phyloP scores from a whole-genome alignment of 352 stramenopile genomes.

The Pythium apleroticum region DNA sequence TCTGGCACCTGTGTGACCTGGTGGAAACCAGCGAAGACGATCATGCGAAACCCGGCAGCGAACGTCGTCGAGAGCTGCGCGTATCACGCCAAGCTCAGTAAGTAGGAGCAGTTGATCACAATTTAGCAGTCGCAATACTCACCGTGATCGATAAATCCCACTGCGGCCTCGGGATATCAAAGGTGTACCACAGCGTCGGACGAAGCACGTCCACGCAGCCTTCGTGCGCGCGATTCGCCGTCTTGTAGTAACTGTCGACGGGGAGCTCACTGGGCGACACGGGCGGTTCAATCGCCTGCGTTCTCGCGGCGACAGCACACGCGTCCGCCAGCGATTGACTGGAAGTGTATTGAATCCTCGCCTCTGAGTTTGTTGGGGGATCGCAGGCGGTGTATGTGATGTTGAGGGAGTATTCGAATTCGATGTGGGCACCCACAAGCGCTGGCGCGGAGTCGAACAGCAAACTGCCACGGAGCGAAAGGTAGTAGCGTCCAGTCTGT shows the following conservation, averaged over 20 bases:
- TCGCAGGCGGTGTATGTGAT: conserved; percentile 19
- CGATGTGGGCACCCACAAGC: background rate
- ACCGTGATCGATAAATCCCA: conserved; percentile 20
- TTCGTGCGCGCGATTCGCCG: background rate
- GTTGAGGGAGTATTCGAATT: conserved; percentile 16
- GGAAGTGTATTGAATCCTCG: too few species aligned
- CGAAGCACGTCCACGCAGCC: conserved; percentile 18
- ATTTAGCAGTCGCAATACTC: background rate
- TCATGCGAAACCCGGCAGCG: conserved; percentile 16
- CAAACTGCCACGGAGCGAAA: conserved; percentile 8
- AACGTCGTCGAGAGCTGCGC: conserved; percentile 25
- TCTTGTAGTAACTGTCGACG: conserved; percentile 14
- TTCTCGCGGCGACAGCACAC: background rate
- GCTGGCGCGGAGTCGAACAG: conserved; percentile 14
- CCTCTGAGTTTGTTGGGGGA: background rate
- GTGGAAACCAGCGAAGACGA: conserved; percentile 7
- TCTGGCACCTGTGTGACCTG: conserved; percentile 4
- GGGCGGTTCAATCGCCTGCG: background rate
- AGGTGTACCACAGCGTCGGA: conserved; percentile 20
- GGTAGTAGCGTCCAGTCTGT: conserved; percentile 23
- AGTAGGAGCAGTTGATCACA: background rate
- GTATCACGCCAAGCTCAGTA: background rate
- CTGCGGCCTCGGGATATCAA: conserved; percentile 9
- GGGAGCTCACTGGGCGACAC: background rate
- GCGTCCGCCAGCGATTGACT: background rate